A percentile compares a stretch with the other conserved stretches of the same genome.
Evolutionary conservation across 169 alveolate species (phyloP).

Genomic region (Cryptosporidium andersoni): DNA sequence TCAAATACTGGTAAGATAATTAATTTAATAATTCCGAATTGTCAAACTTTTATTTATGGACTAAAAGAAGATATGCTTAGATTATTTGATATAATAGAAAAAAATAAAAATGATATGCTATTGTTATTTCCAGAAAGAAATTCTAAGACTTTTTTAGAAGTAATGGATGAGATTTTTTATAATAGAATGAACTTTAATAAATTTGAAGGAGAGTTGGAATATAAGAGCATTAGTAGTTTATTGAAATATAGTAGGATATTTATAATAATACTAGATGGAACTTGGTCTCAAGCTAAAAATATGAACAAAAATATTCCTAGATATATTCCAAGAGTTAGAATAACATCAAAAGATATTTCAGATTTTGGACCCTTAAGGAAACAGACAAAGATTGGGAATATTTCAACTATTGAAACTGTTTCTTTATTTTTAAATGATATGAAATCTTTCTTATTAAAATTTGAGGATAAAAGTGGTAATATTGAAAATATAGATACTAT

Average conservation of each 20-base stretch:
- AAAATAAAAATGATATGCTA: slow-evolving; percentile 6
- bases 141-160: slow-evolving; percentile 6
- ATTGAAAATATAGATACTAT: background rate
- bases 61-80: slow-evolving; percentile 2
- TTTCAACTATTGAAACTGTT: slow-evolving; percentile 57
- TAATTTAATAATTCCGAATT: slow-evolving; percentile 18
- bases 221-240: background rate
- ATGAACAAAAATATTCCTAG: slow-evolving; percentile 38
- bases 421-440: slow-evolving; percentile 30
- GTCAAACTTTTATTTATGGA: slow-evolving; percentile 43
- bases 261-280: slow-evolving; percentile 41
- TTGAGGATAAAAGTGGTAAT: background rate
- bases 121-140: slow-evolving; percentile 25
- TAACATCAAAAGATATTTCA: slow-evolving; percentile 37
- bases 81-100: background rate
- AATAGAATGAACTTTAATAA: background rate
- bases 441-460: background rate
- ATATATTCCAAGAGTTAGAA: slow-evolving; percentile 21
- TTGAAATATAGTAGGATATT: slow-evolving; percentile 7
- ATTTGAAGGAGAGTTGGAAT: background rate
- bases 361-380: slow-evolving; percentile 67
- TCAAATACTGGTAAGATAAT: slow-evolving; percentile 59
- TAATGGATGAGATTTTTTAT: background rate
- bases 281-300: slow-evolving; percentile 68
- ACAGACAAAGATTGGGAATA: slow-evolving; percentile 49